Percentiles rank a stretch among this genome's conserved stretches.
Evolutionary conservation across 345 rosid genomes (phyloP).

Genomic region (Firmiana major): DNA sequence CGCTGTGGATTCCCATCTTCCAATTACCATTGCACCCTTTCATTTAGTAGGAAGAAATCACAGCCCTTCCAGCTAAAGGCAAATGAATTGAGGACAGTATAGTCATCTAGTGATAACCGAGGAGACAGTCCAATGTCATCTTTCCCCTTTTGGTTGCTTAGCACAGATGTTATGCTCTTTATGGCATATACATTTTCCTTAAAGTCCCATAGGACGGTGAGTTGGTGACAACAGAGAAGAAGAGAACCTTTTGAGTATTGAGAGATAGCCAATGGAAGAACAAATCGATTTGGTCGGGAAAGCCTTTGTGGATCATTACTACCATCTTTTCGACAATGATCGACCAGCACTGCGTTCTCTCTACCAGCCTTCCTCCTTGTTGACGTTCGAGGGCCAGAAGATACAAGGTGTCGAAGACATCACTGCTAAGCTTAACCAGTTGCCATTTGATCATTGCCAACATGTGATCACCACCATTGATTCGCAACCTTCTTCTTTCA

Average conservation of each 20-base stretch:
- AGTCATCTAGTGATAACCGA: constrained; percentile 2
- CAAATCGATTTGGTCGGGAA: constrained; percentile 59
- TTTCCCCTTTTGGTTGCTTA: not conserved
- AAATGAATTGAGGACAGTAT: constrained; percentile 19
- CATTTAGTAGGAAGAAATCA: not conserved
- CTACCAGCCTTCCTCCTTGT: constrained; percentile 63
- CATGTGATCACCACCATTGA: constrained; percentile 70
- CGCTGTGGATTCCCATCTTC: constrained; percentile 34
- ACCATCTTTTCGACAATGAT: constrained; percentile 63
- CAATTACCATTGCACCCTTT: constrained; percentile 23
- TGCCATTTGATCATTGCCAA: constrained; percentile 70
- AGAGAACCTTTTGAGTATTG: not conserved
- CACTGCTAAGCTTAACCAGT: constrained; percentile 49
- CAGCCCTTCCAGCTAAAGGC: not conserved
- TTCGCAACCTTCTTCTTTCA: constrained; percentile 58
- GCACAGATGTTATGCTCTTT: constrained; percentile 2
- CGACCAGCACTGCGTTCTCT: constrained; percentile 49
- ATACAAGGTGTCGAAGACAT: constrained; percentile 51
- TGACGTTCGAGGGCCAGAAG: constrained; percentile 79
- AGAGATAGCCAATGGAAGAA: constrained; percentile 40
- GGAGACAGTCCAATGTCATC: constrained; percentile 14
- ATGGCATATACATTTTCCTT: constrained; percentile 6
- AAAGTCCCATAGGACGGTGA: constrained; percentile 5
- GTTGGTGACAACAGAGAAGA: not conserved
- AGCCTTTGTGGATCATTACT: constrained; percentile 76